A percentile compares a stretch with the other conserved stretches of the same genome.
Conservation (phyloP, 1,284 basidiomycete genomes). For the Papiliotrema fonsecae region DNA sequence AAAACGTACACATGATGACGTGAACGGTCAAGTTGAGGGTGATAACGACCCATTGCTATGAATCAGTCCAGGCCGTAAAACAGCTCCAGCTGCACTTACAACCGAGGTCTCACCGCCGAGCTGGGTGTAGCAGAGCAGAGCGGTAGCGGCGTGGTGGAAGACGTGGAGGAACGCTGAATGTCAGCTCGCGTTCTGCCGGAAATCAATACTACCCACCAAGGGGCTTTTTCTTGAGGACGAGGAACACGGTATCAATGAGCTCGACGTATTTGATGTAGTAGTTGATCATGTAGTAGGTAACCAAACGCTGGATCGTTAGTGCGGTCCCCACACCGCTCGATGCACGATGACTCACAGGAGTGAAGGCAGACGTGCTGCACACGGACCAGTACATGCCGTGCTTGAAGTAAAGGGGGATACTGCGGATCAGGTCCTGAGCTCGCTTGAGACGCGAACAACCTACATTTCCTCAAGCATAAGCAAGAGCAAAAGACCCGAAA, state of each 20-base stretch:
- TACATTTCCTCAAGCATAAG: conserved; percentile 85
- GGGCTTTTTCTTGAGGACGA: conserved; percentile 97
- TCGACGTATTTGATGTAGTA: conserved; percentile 96
- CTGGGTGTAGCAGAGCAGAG: conserved; percentile 88
- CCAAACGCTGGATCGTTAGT: conserved; percentile 66
- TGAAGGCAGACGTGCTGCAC: conserved; percentile 76
- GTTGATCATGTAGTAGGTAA: conserved; percentile 97
- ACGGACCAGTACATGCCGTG: conserved; percentile 71
- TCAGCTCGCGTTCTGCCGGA: neutral
- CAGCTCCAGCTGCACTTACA: conserved; percentile 48
- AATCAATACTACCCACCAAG: conserved; percentile 58
- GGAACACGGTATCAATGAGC: conserved; percentile 91
- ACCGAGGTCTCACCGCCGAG: conserved; percentile 87
- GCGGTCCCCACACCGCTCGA: neutral
- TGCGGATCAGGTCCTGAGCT: conserved; percentile 13
- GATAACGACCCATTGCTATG: conserved; percentile 93
- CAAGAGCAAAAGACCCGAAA: conserved; percentile 72
- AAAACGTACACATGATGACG: conserved; percentile 88
- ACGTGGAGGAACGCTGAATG: conserved; percentile 85
- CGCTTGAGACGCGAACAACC: conserved; percentile 9
- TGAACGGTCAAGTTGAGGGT: conserved; percentile 88
- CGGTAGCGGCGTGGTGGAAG: conserved; percentile 98
- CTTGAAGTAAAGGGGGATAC: conserved; percentile 65
- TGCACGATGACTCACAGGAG: conserved; percentile 58
- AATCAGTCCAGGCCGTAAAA: neutral